Conservation (phyloP, 768 basidiomycete species). For the Suillus subalutaceus region DNA sequence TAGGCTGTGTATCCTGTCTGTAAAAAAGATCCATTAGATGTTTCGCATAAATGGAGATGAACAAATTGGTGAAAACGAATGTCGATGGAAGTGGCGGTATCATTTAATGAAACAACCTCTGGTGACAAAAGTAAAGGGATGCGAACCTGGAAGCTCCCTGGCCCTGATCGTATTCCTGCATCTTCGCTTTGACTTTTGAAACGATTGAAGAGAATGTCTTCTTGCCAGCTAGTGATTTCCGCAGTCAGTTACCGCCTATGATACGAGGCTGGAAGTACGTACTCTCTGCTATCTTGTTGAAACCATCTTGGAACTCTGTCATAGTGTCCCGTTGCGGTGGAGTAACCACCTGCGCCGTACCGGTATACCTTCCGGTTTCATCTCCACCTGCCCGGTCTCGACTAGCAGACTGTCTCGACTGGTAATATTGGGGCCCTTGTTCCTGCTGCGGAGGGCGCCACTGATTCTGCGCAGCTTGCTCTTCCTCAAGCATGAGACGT, state of each 20-base stretch:
- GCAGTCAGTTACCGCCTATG: not conserved
- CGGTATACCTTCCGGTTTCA: slow-evolving; percentile 12
- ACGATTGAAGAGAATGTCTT: slow-evolving; percentile 74
- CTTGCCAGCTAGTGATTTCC: slow-evolving; percentile 58
- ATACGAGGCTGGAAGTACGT: slow-evolving; percentile 27
- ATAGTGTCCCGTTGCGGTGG: slow-evolving; percentile 52
- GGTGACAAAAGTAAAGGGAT: no score
- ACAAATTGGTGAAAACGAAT: not conserved
- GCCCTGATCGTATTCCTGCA: slow-evolving; percentile 74
- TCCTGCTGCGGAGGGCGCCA: slow-evolving; percentile 21
- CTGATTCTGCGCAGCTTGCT: slow-evolving; percentile 33
- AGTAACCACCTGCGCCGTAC: slow-evolving; percentile 16
- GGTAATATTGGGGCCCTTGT: slow-evolving; percentile 27
- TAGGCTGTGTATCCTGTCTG: slow-evolving; percentile 6
- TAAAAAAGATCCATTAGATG: not conserved
- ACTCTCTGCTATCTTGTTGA: slow-evolving; percentile 82
- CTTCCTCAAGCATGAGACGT: slow-evolving; percentile 65
- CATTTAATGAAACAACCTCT: not conserved
- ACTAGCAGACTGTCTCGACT: slow-evolving; percentile 14
- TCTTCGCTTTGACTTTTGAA: slow-evolving; percentile 81
- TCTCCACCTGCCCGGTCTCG: slow-evolving; percentile 15
- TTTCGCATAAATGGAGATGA: not conserved
- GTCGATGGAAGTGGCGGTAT: not conserved
- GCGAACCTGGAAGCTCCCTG: slow-evolving; percentile 22
- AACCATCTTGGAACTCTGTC: slow-evolving; percentile 72